Percentiles rank a stretch among this genome's conserved stretches.
Evolutionary conservation across 1,284 basidiomycete genomes (phyloP).

Genomic region (Vanrija sp.): DNA sequence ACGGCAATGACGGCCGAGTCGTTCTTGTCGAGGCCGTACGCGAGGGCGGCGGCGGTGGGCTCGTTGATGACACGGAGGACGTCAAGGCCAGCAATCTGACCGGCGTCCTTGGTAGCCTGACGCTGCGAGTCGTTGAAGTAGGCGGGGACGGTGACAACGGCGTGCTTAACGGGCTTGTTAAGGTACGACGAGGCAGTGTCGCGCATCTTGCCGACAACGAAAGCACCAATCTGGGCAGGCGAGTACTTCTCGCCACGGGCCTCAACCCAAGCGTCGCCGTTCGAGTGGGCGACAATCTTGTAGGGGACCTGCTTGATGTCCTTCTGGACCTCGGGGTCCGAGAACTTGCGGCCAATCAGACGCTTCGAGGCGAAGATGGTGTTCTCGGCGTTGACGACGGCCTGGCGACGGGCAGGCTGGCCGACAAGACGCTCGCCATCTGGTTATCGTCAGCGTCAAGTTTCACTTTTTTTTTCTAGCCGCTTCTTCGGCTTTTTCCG

Average conservation of each 20-base stretch:
- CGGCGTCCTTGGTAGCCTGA: slow-evolving; percentile 62
- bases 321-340: slow-evolving; percentile 87
- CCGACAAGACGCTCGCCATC: slow-evolving; percentile 87
- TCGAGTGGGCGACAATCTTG: slow-evolving; percentile 64
- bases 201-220: slow-evolving; percentile 90
- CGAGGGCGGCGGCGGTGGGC: slow-evolving; percentile 94
- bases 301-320: slow-evolving; percentile 70
- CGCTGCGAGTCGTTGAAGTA: slow-evolving; percentile 69
- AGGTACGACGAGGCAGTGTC: slow-evolving; percentile 90
- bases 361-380: slow-evolving; percentile 96
- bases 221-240: slow-evolving; percentile 64
- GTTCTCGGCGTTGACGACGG: slow-evolving; percentile 92
- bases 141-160: slow-evolving; percentile 65
- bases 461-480: not conserved
- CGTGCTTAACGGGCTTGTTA: slow-evolving; percentile 88
- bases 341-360: slow-evolving; percentile 89
- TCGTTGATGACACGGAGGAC: slow-evolving; percentile 99
- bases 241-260: slow-evolving; percentile 59
- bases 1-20: slow-evolving; percentile 89
- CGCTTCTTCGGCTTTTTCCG: slow-evolving; percentile 3
- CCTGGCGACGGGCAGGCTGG: slow-evolving; percentile 94
- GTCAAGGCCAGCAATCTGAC: slow-evolving; percentile 96
- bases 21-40: slow-evolving; percentile 81
- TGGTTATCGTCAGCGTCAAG: slow-evolving; percentile 6
- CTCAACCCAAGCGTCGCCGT: slow-evolving; percentile 70